Base-by-base conservation (phyloP, 306 rosid species). In the Dryas alaskensis region DNA sequence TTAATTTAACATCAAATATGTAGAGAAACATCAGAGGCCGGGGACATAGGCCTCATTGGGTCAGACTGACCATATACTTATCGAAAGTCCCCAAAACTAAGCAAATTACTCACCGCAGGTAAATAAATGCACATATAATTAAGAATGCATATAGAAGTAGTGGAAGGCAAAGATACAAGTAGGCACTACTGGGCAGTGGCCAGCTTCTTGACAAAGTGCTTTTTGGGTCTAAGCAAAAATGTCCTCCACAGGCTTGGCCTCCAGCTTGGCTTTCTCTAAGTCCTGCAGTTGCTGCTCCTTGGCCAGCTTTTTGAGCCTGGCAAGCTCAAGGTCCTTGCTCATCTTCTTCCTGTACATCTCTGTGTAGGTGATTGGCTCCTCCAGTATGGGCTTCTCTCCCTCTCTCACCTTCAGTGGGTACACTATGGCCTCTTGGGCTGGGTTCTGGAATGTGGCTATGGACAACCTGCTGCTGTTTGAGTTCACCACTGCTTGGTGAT, bases 401-500 rank as follows among this genome's bases (percentile, higher is more conserved):
- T 89, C 92, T 64, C 89, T 80, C 7, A 87, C 16, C 79, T 81
- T 86, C 74, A 91, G 47, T 25, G 97, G 97, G 45, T 85, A 91
- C 49, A 91, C 97, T 8, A 13, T 80, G 4, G 97, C 95, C 0
- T 91, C 86, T 13, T 80, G 89, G 2, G 95, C 86, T 22, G 97
- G 97, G 79, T 91, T 91, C 39, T 91, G 97, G 76, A 91, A 94
- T 6, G 97, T 94, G 0, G 99, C 99, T 65, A 94, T 92, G 10
- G 99, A 94, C 67, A 94, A 66, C 39, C 99, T 82, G 67, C 90
- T 90, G 7, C 27, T 10, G 78, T 90, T 82, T 0, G 96, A 89
- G 87, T 94, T 94, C 83, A 94, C 99, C 73, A 92, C 99, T 17
- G 97, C 99, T 71, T 86, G 93, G 55, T 94, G 99, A 64, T 94